A percentile compares a stretch with the other conserved stretches of the same genome.
These are phyloP conservation scores for Bruguiera parviflora DNA, from an alignment of 345 rosid genomes.

Conservation along the genomic window DNA sequence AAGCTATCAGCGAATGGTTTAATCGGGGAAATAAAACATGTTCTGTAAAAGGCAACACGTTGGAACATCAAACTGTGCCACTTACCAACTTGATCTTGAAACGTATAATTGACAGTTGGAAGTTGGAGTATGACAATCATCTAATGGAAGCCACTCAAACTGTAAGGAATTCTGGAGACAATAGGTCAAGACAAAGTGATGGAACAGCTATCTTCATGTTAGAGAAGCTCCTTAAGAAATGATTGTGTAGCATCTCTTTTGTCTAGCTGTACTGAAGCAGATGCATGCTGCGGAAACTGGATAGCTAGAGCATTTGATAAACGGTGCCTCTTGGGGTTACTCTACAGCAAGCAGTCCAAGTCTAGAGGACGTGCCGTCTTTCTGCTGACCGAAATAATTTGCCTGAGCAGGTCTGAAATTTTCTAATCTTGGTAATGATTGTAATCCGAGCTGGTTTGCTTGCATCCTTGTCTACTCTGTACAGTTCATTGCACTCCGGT, in stretches of 20 bases:
- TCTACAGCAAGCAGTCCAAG: constrained; percentile 38
- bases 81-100: constrained; percentile 51
- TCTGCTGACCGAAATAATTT: constrained; percentile 43
- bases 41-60: constrained; percentile 49
- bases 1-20: constrained; percentile 53
- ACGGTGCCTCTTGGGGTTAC: constrained; percentile 38
- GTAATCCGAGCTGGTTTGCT: background rate
- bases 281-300: constrained; percentile 41
- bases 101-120: constrained; percentile 47
- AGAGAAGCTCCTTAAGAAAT: constrained; percentile 45
- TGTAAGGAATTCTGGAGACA: constrained; percentile 12
- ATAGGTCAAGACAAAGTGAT: constrained; percentile 13
- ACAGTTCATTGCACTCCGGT: background rate
- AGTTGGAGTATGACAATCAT: constrained; percentile 29
- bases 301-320: constrained; percentile 33
- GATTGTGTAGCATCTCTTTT: constrained; percentile 35
- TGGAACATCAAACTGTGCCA: constrained; percentile 42
- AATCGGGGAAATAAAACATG: constrained; percentile 52
- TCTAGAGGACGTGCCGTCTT: constrained; percentile 37
- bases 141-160: constrained; percentile 30
- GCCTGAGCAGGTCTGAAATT: constrained; percentile 37
- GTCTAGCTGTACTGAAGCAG: constrained; percentile 48
- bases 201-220: constrained; percentile 32
- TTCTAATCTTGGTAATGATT: background rate
- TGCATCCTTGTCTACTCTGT: constrained; percentile 1